phyloP scores from a whole-genome alignment of 805 yeast species.

The Metschnikowia reukaufii region DNA sequence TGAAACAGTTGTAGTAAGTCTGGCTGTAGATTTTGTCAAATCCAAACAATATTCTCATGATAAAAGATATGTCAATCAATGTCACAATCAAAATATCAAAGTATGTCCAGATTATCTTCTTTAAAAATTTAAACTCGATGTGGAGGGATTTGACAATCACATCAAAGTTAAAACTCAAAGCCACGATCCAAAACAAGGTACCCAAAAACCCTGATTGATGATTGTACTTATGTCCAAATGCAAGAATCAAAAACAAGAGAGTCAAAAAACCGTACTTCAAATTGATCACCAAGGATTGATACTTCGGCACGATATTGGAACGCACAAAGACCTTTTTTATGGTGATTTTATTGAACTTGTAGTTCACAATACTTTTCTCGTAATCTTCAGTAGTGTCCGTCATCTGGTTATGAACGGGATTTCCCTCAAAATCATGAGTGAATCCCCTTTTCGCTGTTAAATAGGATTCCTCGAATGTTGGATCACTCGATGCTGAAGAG shows the following conservation, averaged over 20 bases:
- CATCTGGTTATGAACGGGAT: neutral
- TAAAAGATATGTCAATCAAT: constrained; percentile 36
- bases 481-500: neutral
- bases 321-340: constrained; percentile 32
- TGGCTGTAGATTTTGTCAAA: constrained; percentile 16
- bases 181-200: constrained; percentile 43
- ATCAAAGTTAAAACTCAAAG: constrained; percentile 49
- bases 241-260: constrained; percentile 31
- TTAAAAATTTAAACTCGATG: constrained; percentile 47
- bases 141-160: constrained; percentile 43
- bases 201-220: constrained; percentile 1
- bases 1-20: constrained; percentile 33
- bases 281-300: constrained; percentile 42
- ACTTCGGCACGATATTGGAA: constrained; percentile 39
- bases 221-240: constrained; percentile 23
- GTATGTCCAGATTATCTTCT: constrained; percentile 53
- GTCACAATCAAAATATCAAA: constrained; percentile 45
- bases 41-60: constrained; percentile 23
- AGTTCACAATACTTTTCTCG: constrained; percentile 27
- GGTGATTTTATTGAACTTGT: constrained; percentile 32
- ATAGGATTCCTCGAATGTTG: constrained; percentile 5
- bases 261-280: constrained; percentile 33
- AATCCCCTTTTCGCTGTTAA: constrained; percentile 3
- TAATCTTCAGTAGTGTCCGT: constrained; percentile 8
- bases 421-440: constrained; percentile 1